Evolutionary conservation across 2,329 filamentous ascomycete genomes (phyloP).

Genomic region (Zasmidium citrigriseum): DNA sequence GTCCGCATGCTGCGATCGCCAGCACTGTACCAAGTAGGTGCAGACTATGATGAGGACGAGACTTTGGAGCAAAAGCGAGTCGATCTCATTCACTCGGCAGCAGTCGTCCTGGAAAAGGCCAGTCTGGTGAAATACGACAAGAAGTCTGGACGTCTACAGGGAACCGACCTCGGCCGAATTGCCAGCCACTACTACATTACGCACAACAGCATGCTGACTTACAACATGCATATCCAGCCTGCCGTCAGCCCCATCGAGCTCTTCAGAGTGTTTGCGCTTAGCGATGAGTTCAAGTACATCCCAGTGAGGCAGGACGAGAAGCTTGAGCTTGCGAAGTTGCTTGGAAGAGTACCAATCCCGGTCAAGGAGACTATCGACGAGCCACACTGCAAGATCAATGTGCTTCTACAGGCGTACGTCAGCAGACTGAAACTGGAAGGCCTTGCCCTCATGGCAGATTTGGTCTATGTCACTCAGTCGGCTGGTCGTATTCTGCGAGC

Average conservation of each 20-base stretch:
- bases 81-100: constrained; percentile 94
- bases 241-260: constrained; percentile 92
- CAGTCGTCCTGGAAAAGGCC: constrained; percentile 80
- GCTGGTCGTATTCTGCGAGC: constrained; percentile 93
- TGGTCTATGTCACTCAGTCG: constrained; percentile 98
- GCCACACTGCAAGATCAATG: constrained; percentile 96
- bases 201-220: constrained; percentile 92
- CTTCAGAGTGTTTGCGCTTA: constrained; percentile 93
- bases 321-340: constrained; percentile 86
- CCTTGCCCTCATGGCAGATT: constrained; percentile 92
- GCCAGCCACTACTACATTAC: constrained; percentile 99
- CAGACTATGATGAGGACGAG: constrained; percentile 91
- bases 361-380: constrained; percentile 98
- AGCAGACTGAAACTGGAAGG: constrained; percentile 92
- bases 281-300: constrained; percentile 98
- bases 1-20: constrained; percentile 96
- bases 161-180: constrained; percentile 91
- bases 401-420: constrained; percentile 93
- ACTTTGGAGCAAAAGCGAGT: constrained; percentile 94
- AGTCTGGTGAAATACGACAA: constrained; percentile 94
- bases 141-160: constrained; percentile 82
- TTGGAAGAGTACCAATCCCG: constrained; percentile 87
- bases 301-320: constrained; percentile 97
- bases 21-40: constrained; percentile 90
- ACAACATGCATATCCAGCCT: constrained; percentile 92